Base-by-base conservation (phyloP, 805 yeast genomes). In the Suhomyces sp. region DNA sequence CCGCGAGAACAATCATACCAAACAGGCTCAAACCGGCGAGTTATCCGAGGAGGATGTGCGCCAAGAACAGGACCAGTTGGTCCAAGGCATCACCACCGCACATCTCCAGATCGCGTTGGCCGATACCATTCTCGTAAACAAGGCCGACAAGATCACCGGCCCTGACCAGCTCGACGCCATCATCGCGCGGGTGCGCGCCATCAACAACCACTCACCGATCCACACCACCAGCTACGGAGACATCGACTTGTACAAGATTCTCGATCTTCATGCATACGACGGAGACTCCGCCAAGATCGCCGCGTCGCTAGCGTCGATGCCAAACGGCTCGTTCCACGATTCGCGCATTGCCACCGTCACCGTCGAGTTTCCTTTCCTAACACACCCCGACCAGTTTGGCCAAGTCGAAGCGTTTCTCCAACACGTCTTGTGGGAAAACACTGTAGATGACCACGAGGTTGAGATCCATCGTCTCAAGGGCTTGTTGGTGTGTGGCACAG, bases 401-500 rank as follows among this genome's bases (percentile, higher is more conserved):
- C 59, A 65, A 8, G 71, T 89, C 44, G 92, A 88, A 60, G 47
- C 62, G 4, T 87, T 87, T 62, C 66, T 93, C 12, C 97, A 89
- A 63, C 66, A 75, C 10, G 63, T 90, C 1, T 69, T 93, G 22
- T 93, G 99, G 98, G 94, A 82, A 60, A 77, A 71, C 52, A 46
- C 21, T 4, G 74, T 76, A 29, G 74, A 69, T 22, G 79, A 69
- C 2, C 67, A 68, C 27, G 60, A 61, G 1, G 77, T 82, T 3
- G 97, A 90, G 55, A 77, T 94, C 2, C 97, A 91, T 59, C 72
- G 98, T 55, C 72, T 87, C 2, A 94, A 94, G 64, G 98, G 97
- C 1, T 66, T 89, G 8, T 56, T 91, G 6, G 78, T 84, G 54
- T 48, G 52, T 27, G 60, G 65, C n/a, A 62, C 67, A 6, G 64